Conservation (phyloP, 139 green algal species). For the Pleodorina starrii region DNA sequence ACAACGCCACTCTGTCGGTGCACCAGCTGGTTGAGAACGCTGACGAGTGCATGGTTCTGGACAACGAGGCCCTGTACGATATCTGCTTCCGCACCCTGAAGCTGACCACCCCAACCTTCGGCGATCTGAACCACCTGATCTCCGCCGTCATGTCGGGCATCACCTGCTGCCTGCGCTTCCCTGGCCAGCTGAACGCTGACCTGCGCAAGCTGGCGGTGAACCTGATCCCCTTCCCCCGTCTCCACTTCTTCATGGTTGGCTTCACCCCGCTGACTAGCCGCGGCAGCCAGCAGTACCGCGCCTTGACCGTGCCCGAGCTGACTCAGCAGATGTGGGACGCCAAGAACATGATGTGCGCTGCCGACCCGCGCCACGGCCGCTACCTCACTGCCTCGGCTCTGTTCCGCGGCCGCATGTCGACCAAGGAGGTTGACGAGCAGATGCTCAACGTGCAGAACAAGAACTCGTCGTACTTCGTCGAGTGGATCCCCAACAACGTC, state of each 20-base stretch:
- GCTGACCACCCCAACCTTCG: slow-evolving; percentile 95
- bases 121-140: slow-evolving; percentile 97
- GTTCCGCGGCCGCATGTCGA: slow-evolving; percentile 90
- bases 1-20: slow-evolving; percentile 99
- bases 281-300: slow-evolving; percentile 94
- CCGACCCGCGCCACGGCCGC: slow-evolving; percentile 94
- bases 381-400: slow-evolving; percentile 94
- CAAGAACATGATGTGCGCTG: slow-evolving; percentile 99
- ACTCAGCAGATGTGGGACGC: slow-evolving; percentile 98
- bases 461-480: slow-evolving; percentile 97
- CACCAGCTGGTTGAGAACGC: slow-evolving; percentile 98
- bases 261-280: slow-evolving; percentile 95
- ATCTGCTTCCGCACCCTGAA: slow-evolving; percentile 99
- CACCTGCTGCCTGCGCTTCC: slow-evolving; percentile 97
- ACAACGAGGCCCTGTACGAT: slow-evolving; percentile 89
- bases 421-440: slow-evolving; percentile 95
- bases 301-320: slow-evolving; percentile 93
- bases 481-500: slow-evolving; percentile 99
- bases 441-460: slow-evolving; percentile 99
- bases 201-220: slow-evolving; percentile 95
- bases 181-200: slow-evolving; percentile 94
- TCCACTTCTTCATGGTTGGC: slow-evolving; percentile 99
- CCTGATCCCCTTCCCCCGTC: slow-evolving; percentile 94
- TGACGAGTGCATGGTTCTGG: slow-evolving; percentile 93
- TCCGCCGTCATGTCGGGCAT: slow-evolving; percentile 94